Evolutionary conservation across 2,329 filamentous ascomycete genomes (phyloP), one percentile per base, ranked within the genome.

Genomic region (Rhytidhysteron rufulum): DNA sequence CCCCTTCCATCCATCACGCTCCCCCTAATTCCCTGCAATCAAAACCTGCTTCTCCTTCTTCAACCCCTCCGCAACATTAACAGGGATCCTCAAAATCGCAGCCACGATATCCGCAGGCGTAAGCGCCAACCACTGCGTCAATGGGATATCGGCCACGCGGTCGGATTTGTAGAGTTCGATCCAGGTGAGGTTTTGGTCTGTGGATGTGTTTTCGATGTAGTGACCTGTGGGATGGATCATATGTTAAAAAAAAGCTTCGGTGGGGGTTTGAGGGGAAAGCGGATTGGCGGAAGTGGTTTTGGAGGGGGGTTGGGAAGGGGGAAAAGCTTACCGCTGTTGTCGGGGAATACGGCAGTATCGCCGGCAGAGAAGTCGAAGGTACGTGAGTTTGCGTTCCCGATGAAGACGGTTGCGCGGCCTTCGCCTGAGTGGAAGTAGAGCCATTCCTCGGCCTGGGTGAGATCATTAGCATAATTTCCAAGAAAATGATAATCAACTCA

Each of bases 81-180:
- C 53, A 0, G 77, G 73, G 11, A 83, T 72, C 51, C 81, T 82
- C 11, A 83, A 66, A 2, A 74, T 72, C 58, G 78, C 72, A 0
- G 79, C 76, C 13, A 83, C 80, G 37, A 84, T 72, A 34, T 80
- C 75, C 0, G 76, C 67, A 0, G 83, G 83, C 0, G 82, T 85
- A 37, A 85, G 65, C 1, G 82, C 82, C 29, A 87, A 68, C 83
- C 82, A 87, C 58, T 86, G 82, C 0, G 77, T 80, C 31, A 86
- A 60, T 0, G 78, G 74, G 46, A 86, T 82, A 53, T 86, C 83
- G 1, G 76, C 78, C 2, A 86, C 80, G 2, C 76, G 73, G 45
- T 85, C 80, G 31, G 75, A 78, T 65, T 83, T 84, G 69, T 83
- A 86, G 15, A 86, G 75, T 57, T 86, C 83, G 21, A 86, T 76